Percentiles rank a stretch among this genome's conserved stretches.
These are phyloP conservation scores for Lepidopterella palustris DNA, from an alignment of 495 filamentous ascomycete species.

Conservation along the genomic window DNA sequence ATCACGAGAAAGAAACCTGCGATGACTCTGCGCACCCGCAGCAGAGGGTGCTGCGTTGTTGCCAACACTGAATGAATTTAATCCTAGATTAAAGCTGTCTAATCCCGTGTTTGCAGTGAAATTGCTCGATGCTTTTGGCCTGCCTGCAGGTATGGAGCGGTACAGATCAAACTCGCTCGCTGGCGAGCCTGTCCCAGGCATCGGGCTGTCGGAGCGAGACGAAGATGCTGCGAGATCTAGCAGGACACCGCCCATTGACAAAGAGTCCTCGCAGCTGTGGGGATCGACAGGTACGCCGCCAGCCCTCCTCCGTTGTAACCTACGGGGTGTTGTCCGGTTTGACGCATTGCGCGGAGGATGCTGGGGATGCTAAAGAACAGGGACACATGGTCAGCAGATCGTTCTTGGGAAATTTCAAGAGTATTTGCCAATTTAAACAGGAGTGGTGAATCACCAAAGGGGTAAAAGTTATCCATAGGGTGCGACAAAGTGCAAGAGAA, in stretches of 20 bases:
- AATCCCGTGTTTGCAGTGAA: neutral
- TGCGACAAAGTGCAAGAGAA: neutral
- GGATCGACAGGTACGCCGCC: too few species aligned
- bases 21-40: neutral
- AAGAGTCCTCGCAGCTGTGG: too few species aligned
- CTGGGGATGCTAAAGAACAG: too few species aligned
- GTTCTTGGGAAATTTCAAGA: too few species aligned
- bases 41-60: neutral
- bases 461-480: neutral
- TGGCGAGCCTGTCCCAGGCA: neutral
- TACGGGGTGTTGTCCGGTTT: too few species aligned
- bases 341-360: too few species aligned
- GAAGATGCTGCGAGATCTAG: too few species aligned
- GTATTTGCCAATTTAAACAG: too few species aligned
- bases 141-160: neutral
- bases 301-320: too few species aligned
- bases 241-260: too few species aligned
- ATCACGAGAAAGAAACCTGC: neutral
- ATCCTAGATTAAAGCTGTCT: neutral
- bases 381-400: too few species aligned
- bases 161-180: neutral
- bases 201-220: too few species aligned
- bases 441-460: neutral
- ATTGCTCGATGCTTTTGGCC: neutral
- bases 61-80: neutral